Evolutionary conservation across 1,284 basidiomycete species (phyloP).

Genomic region (Kwoniella shivajii): DNA sequence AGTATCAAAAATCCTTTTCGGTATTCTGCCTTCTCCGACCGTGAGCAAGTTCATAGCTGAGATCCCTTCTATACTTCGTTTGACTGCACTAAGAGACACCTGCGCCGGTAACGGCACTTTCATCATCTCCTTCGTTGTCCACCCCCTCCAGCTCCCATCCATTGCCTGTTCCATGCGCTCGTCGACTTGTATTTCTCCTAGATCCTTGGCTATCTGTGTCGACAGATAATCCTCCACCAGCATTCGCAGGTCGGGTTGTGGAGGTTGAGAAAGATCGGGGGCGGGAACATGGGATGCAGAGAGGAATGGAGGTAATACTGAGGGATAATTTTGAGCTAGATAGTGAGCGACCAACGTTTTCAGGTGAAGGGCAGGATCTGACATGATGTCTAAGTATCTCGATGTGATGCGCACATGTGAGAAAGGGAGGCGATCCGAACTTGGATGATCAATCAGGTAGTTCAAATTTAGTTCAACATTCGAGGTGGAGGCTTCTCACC

Average conservation of each 20-base stretch:
- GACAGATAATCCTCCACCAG: conserved; percentile 40
- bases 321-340: conserved; percentile 41
- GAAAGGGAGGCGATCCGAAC: too few relatives aligned
- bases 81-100: conserved; percentile 24
- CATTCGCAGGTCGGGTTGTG: conserved; percentile 43
- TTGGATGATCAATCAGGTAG: too few relatives aligned
- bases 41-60: conserved; percentile 46
- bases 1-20: conserved; percentile 46
- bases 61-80: conserved; percentile 35
- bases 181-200: conserved; percentile 17
- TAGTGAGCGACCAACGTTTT: conserved; percentile 48
- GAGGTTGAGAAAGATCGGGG: conserved; percentile 32
- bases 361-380: conserved; percentile 33
- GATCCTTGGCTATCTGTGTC: conserved; percentile 22
- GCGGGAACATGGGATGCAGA: conserved; percentile 26
- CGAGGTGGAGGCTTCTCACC: too few relatives aligned
- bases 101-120: conserved; percentile 19
- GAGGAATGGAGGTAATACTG: conserved; percentile 43
- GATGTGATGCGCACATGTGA: too few relatives aligned
- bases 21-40: conserved; percentile 30
- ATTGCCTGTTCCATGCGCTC: conserved; percentile 2
- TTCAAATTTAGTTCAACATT: too few relatives aligned
- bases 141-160: conserved; percentile 26
- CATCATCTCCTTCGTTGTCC: conserved; percentile 28
- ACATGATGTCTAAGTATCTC: too few relatives aligned